phyloP scores from a whole-genome alignment of 1,139 yeast species.

The Suhomyces kunorum region DNA sequence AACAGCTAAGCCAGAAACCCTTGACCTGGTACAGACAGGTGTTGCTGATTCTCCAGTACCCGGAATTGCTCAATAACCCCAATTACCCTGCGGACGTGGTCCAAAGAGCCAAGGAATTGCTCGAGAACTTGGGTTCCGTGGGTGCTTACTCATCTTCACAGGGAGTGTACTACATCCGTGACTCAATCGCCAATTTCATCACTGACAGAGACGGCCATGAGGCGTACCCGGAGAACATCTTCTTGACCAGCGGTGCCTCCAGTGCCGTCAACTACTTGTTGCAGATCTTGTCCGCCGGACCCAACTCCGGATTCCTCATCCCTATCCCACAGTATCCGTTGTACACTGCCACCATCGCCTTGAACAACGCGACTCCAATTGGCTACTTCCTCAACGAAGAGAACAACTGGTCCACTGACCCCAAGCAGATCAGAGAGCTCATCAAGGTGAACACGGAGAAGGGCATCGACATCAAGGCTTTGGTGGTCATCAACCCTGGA shows the following conservation, averaged over 20 bases:
- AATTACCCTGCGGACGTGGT: constrained; percentile 71
- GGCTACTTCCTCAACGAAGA: constrained; percentile 87
- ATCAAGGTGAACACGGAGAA: constrained; percentile 52
- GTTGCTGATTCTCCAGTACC: constrained; percentile 80
- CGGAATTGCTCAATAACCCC: constrained; percentile 53
- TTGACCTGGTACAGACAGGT: constrained; percentile 95
- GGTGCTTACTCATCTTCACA: constrained; percentile 96
- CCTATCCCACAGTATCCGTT: constrained; percentile 98
- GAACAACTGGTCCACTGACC: constrained; percentile 80
- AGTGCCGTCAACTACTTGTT: constrained; percentile 80
- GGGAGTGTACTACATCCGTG: constrained; percentile 72
- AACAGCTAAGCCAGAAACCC: constrained; percentile 91
- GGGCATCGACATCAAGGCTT: constrained; percentile 69
- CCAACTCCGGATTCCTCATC: constrained; percentile 78
- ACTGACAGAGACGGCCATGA: constrained; percentile 61
- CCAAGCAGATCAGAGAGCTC: constrained; percentile 60
- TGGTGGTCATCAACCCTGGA: constrained; percentile 96
- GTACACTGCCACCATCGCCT: constrained; percentile 87
- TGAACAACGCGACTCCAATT: constrained; percentile 76
- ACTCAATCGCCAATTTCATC: constrained; percentile 81
- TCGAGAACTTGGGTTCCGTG: constrained; percentile 70
- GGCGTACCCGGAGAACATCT: constrained; percentile 70
- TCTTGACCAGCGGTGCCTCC: constrained; percentile 91
- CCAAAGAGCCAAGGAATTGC: constrained; percentile 62
- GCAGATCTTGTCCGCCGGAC: constrained; percentile 66